Evolutionary conservation across 202 grass and related monocot species (phyloP).

Genomic region (Schoenoplectus tabernaemontani): DNA sequence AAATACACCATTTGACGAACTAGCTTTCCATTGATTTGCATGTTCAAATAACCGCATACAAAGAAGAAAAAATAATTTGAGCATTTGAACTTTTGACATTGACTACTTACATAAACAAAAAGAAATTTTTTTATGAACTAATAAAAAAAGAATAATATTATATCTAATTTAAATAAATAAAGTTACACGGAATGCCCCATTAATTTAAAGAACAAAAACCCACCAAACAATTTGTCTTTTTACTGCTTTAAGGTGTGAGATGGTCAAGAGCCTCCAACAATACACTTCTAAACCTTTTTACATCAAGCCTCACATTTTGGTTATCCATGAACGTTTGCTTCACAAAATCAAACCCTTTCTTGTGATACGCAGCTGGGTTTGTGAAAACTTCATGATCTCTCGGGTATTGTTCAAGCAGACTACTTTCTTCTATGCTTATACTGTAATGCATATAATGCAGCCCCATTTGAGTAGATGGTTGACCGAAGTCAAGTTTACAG

Average conservation of each 20-base stretch:
- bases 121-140: slow-evolving; percentile 16
- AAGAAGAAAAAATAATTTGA: slow-evolving; percentile 10
- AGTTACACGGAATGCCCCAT: slow-evolving; percentile 27
- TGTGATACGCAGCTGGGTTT: slow-evolving; percentile 58
- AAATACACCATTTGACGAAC: neutral
- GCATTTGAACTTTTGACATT: slow-evolving; percentile 19
- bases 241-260: slow-evolving; percentile 43
- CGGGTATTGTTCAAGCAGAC: slow-evolving; percentile 59
- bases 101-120: slow-evolving; percentile 23
- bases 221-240: neutral
- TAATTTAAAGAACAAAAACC: slow-evolving; percentile 5
- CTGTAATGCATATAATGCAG: slow-evolving; percentile 79
- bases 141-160: slow-evolving; percentile 36
- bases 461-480: slow-evolving; percentile 51
- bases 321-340: slow-evolving; percentile 79
- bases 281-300: slow-evolving; percentile 59
- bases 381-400: slow-evolving; percentile 72
- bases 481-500: slow-evolving; percentile 54
- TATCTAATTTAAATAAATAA: slow-evolving; percentile 25
- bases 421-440: slow-evolving; percentile 71
- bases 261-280: slow-evolving; percentile 69
- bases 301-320: slow-evolving; percentile 79
- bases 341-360: slow-evolving; percentile 50
- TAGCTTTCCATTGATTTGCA: slow-evolving; percentile 12
- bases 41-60: neutral